phyloP scores from a whole-genome alignment of 805 yeast genomes.

The Candida gorgasii region DNA sequence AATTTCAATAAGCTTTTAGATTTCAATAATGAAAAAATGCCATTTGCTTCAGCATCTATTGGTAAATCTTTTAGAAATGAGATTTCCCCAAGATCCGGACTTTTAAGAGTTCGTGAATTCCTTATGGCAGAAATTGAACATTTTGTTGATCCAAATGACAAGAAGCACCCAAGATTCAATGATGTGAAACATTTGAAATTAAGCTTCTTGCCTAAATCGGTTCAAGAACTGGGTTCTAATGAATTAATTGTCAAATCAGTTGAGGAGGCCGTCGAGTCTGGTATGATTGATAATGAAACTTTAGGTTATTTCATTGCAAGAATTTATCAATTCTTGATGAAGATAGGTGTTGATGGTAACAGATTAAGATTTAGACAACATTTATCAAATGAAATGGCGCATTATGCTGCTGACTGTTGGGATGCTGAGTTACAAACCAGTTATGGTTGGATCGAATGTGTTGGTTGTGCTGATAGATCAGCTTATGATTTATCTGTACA shows the following conservation, averaged over 20 bases:
- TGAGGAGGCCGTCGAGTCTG: conserved; percentile 87
- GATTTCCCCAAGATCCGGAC: conserved; percentile 97
- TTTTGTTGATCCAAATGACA: conserved; percentile 90
- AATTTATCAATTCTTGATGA: conserved; percentile 78
- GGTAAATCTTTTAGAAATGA: conserved; percentile 99
- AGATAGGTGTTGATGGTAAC: conserved; percentile 85
- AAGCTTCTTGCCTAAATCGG: conserved; percentile 79
- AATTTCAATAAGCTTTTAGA: conserved; percentile 93
- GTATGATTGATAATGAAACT: conserved; percentile 94
- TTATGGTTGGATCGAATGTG: conserved; percentile 99
- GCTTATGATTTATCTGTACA: conserved; percentile 97
- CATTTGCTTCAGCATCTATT: conserved; percentile 98
- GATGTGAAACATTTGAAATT: conserved; percentile 74
- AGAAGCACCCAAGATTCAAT: conserved; percentile 76
- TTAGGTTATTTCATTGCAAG: conserved; percentile 96
- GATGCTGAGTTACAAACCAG: conserved; percentile 96
- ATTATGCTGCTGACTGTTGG: conserved; percentile 99
- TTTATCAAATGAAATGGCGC: conserved; percentile 99
- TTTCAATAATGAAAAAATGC: conserved; percentile 94
- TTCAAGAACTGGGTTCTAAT: conserved; percentile 85
- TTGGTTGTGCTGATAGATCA: conserved; percentile 99
- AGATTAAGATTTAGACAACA: conserved; percentile 97
- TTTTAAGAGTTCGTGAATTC: conserved; percentile 96
- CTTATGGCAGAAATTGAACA: conserved; percentile 99
- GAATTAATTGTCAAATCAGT: conserved; percentile 62